Evolutionary conservation across 129 eudicot genomes (phyloP).

Genomic region (Helianthus annuus): HanXRQr2.0-SUNRISE NC_035433.2:128158077-128158576

Average conservation of each 20-base stretch:
- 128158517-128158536: neutral
- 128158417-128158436: slow-evolving; percentile 65
- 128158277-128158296: slow-evolving; percentile 49
- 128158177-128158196: slow-evolving; percentile 81
- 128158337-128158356: slow-evolving; percentile 69
- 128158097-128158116: slow-evolving; percentile 44
- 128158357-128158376: slow-evolving; percentile 80
- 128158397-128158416: slow-evolving; percentile 43
- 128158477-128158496: neutral
- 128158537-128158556: neutral
- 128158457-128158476: slow-evolving; percentile 37
- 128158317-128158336: slow-evolving; percentile 56
- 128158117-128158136: slow-evolving; percentile 38
- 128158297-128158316: slow-evolving; percentile 48
- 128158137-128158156: slow-evolving; percentile 68
- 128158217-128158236: slow-evolving; percentile 48
- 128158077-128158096: slow-evolving; percentile 67
- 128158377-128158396: slow-evolving; percentile 50
- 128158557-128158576: neutral
- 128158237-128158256: slow-evolving; percentile 61
- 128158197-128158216: slow-evolving; percentile 71
- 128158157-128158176: slow-evolving; percentile 57
- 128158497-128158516: neutral
- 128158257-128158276: slow-evolving; percentile 61
- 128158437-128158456: slow-evolving; percentile 38